A percentile compares a stretch with the other conserved stretches of the same genome.
Conservation (phyloP, 2,329 filamentous ascomycete genomes). For the Fusarium falciforme region DNA sequence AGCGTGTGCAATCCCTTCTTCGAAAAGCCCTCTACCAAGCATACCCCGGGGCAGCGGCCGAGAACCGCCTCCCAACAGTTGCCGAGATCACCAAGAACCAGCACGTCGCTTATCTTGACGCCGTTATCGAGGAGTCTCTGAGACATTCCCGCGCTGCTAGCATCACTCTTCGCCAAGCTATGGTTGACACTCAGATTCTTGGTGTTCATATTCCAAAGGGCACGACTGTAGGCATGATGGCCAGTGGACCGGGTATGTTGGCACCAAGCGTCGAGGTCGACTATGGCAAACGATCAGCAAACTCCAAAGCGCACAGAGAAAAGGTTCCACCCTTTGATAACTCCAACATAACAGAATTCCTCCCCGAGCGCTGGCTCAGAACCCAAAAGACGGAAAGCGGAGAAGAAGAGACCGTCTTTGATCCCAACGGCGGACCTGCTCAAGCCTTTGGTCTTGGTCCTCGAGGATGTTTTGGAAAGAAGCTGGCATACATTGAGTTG, state of each 20-base stretch:
- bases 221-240: slow-evolving; percentile 45
- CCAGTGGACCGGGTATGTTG: slow-evolving; percentile 41
- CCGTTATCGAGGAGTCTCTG: slow-evolving; percentile 51
- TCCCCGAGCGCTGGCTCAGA: slow-evolving; percentile 52
- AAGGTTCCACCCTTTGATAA: slow-evolving; percentile 37
- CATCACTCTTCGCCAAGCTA: slow-evolving; percentile 44
- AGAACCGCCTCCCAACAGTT: slow-evolving; percentile 38
- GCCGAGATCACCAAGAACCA: slow-evolving; percentile 43
- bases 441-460: slow-evolving; percentile 35
- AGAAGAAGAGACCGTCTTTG: slow-evolving; percentile 20
- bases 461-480: slow-evolving; percentile 34
- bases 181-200: slow-evolving; percentile 48
- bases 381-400: not conserved
- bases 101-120: slow-evolving; percentile 51
- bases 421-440: slow-evolving; percentile 17
- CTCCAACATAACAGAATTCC: slow-evolving; percentile 42
- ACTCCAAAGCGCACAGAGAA: not conserved
- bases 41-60: slow-evolving; percentile 23
- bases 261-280: slow-evolving; percentile 37
- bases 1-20: slow-evolving; percentile 41
- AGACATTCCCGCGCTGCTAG: slow-evolving; percentile 44
- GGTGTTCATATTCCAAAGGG: slow-evolving; percentile 49
- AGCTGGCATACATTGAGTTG: slow-evolving; percentile 31
- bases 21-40: slow-evolving; percentile 37
- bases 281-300: slow-evolving; percentile 16